A percentile compares a stretch with the other conserved stretches of the same genome.
phyloP scores from a whole-genome alignment of 2,329 filamentous ascomycete species.

The Xylaria sp. region DNA sequence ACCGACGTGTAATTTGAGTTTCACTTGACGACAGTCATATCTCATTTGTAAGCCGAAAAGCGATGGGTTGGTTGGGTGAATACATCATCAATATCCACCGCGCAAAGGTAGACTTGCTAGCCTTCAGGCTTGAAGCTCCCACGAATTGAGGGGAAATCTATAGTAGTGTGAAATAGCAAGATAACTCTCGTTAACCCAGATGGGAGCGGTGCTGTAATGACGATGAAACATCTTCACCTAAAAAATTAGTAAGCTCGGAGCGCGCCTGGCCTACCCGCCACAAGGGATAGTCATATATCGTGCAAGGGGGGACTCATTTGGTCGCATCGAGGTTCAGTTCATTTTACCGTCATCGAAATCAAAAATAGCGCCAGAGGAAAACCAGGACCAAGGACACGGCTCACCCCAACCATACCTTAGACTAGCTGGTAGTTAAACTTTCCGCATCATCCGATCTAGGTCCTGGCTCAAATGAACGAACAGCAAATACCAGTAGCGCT shows the following conservation, averaged over 20 bases:
- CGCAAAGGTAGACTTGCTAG: conserved; percentile 4
- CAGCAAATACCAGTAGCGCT: too few species aligned
- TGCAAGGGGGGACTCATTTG: not conserved
- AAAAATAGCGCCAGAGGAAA: conserved; percentile 6
- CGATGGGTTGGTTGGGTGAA: not conserved
- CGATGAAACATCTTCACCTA: conserved; percentile 8
- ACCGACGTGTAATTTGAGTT: conserved; percentile 26
- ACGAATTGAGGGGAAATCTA: not conserved
- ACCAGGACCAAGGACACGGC: conserved; percentile 31
- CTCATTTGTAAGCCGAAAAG: conserved; percentile 19
- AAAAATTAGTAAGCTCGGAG: not conserved
- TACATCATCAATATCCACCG: conserved; percentile 31
- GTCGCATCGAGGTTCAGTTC: conserved; percentile 14
- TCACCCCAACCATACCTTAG: conserved; percentile 12
- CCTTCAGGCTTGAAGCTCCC: not conserved
- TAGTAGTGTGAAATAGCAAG: conserved; percentile 14
- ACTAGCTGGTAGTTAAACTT: conserved; percentile 7
- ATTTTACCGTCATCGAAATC: conserved; percentile 31
- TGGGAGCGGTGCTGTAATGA: conserved; percentile 15
- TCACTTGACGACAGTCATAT: conserved; percentile 35
- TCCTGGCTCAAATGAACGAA: too few species aligned
- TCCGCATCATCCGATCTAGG: conserved; percentile 15
- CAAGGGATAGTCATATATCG: not conserved
- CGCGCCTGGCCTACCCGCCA: not conserved
- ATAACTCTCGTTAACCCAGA: conserved; percentile 3